Evolutionary conservation across 352 stramenopile genomes (phyloP).

Genomic region (Phytophthora litchii): DNA sequence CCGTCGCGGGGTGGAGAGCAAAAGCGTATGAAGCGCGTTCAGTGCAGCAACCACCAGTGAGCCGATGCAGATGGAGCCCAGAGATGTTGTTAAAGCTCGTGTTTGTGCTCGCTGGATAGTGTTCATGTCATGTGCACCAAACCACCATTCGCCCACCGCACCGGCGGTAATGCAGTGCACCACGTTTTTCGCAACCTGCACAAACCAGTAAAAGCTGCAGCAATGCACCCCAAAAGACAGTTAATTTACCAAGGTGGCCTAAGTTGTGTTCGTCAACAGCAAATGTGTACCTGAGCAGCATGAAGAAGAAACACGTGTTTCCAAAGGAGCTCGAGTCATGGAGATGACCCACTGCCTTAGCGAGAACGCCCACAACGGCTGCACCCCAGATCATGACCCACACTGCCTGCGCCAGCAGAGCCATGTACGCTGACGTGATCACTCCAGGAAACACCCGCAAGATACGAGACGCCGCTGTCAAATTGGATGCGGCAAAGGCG

Average conservation of each 20-base stretch:
- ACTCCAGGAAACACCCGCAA: constrained; percentile 78
- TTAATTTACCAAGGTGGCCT: neutral
- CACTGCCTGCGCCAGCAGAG: constrained; percentile 58
- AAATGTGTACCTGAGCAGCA: constrained; percentile 72
- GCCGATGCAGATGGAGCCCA: constrained; percentile 86
- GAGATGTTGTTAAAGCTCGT: constrained; percentile 71
- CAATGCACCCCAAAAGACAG: neutral
- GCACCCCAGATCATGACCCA: constrained; percentile 85
- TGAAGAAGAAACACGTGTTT: constrained; percentile 86
- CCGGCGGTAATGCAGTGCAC: constrained; percentile 87
- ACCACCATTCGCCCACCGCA: constrained; percentile 88
- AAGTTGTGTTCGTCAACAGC: neutral
- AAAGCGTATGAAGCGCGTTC: constrained; percentile 65
- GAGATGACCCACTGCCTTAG: constrained; percentile 50
- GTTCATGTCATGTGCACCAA: constrained; percentile 70
- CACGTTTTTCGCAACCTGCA: constrained; percentile 85
- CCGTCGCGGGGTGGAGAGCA: constrained; percentile 71
- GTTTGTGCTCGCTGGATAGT: constrained; percentile 72
- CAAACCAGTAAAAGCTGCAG: constrained; percentile 81
- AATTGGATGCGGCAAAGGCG: constrained; percentile 81
- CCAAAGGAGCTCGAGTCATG: constrained; percentile 68
- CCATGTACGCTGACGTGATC: constrained; percentile 69
- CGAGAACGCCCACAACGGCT: constrained; percentile 74
- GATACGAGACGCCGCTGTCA: constrained; percentile 72
- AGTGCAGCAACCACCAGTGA: constrained; percentile 80